These are phyloP conservation scores for Trichoderma semiorbis DNA, from an alignment of 2,329 filamentous ascomycete species.

Conservation along the genomic window DNA sequence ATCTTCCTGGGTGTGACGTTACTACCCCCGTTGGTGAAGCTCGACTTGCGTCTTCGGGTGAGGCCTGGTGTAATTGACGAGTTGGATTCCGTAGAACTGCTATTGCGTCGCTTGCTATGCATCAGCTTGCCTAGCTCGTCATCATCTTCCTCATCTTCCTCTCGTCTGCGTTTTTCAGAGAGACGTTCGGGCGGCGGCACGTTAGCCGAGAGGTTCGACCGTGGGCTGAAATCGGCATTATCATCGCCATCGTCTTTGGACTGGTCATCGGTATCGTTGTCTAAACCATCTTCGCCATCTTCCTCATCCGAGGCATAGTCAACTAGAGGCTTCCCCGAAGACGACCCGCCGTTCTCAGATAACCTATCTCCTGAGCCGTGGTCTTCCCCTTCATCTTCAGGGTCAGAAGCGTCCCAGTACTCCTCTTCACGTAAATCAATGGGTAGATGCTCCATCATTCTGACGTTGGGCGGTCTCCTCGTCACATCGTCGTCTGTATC, in stretches of 20 bases:
- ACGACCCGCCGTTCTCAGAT: conserved; percentile 59
- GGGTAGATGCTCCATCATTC: conserved; percentile 66
- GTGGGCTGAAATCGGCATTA: conserved; percentile 27
- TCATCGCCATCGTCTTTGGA: conserved; percentile 32
- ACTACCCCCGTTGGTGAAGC: conserved; percentile 41
- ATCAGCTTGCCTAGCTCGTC: conserved; percentile 86
- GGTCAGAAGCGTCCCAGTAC: conserved; percentile 89
- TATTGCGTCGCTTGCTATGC: conserved; percentile 59
- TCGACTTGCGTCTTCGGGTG: conserved; percentile 34
- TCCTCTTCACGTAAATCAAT: conserved; percentile 84
- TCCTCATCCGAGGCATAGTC: conserved; percentile 93
- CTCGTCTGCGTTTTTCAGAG: conserved; percentile 83
- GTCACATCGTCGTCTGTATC: conserved; percentile 63
- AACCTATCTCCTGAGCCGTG: conserved; percentile 30
- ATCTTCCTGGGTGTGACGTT: conserved; percentile 50
- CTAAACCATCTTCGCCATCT: conserved; percentile 55
- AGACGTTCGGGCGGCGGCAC: conserved; percentile 70
- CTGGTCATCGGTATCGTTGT: conserved; percentile 44
- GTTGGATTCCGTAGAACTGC: conserved; percentile 47
- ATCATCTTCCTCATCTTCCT: conserved; percentile 78
- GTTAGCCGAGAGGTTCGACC: conserved; percentile 18
- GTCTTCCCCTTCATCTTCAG: conserved; percentile 68
- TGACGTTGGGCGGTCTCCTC: conserved; percentile 45
- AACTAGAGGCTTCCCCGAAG: conserved; percentile 68
- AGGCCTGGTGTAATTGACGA: conserved; percentile 34